Base-by-base conservation (phyloP, 441 rosid genomes). In the Pelargonium citronellum region DNA sequence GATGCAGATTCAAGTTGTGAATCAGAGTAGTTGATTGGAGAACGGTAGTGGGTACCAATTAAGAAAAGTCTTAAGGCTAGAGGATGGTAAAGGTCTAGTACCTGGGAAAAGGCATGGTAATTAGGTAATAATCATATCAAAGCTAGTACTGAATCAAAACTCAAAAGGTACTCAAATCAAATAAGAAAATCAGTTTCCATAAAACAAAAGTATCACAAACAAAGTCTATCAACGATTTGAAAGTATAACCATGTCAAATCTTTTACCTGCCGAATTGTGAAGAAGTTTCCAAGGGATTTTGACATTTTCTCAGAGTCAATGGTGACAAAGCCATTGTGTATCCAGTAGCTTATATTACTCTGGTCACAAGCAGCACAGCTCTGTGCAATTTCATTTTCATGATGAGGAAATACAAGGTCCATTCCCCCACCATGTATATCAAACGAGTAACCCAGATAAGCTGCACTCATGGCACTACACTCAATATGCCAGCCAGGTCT, bases 401-500 rank as follows among this genome's bases (percentile, higher is more conserved):
- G 98, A 79, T 92, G 99, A 1, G 99, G 98, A 77, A 92, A 95
- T 24, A 84, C 81, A 71, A 95, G 80, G 86, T 95, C 99, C 46
- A 84, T 87, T 80, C 99, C 99, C 73, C 99, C 98, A 16, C 96
- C 94, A 79, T 94, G 99, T 72, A 91, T 87, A 73, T 91, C 99
- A 76, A 95, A 95, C 69, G 79, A 82, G 69, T 76, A 80, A 22
- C 87, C 77, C 62, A 92, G 84, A 81, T 88, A 90, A 70, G 79
- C 84, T 46, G 87, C 91, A 86, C 95, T 95, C 99, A 92, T 95
- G 15, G 98, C 97, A 76, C 99, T 92, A 87, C 99, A 95, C 80
- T 95, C 99, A n/a, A 95, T 95, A 72, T 95, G 98, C 98, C 99
- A 92, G 53, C 99, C 98, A 2, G 98, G 97, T 77, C 99, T 86